Base-by-base conservation (phyloP, 2,329 filamentous ascomycete species). In the Elsinoe ampelina region DNA sequence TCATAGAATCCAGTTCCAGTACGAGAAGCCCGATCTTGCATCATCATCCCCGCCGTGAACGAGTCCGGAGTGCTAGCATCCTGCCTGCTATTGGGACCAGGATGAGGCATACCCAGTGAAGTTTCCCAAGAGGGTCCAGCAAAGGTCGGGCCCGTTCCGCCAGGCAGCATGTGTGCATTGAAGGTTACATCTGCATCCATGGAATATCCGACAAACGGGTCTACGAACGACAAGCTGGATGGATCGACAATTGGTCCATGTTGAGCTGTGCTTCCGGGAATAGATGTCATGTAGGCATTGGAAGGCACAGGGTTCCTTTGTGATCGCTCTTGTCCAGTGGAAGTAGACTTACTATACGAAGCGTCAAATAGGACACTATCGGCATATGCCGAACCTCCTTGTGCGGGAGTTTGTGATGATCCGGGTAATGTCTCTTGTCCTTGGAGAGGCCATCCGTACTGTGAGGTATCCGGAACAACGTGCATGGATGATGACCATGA, bases 1-100 rank as follows among this genome's bases (percentile, higher is more conserved):
- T 54, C 22, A 60, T 68, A 69, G 6, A 69, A 62, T 41, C 65
- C 65, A 58, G 64, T 63, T 54, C 63, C 63, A 54, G 66, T 61
- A 54, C 69, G 68, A 20, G 26, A 30, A 30, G 26, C 7, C 26
- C 26, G 3, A 8, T 30, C 26, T 30, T 30, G 26, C 3, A 30
- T 7, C 26, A 30, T 30, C 26, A 30, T 30, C 7, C 3, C 26
- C 26, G 5, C 26, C 5, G 26, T 30, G 7, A 30, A 30, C 26
- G 26, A 30, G 26, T 30, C 26, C 3, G 26, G 26, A 30, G 26
- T 30, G 26, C 7, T 3, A 30, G 26, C 26, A 30, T 8, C 26
- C 26, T 30, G 26, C 26, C 26, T 30, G 26, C 26, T 30, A 8
- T 30, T 30, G 26, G 4, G 26, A 30, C 26, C 26, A 8, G 8